A percentile compares a stretch with the other conserved stretches of the same genome.
Evolutionary conservation across 495 filamentous ascomycete genomes (phyloP).

Genomic region (Xylaria bambusicola): DNA sequence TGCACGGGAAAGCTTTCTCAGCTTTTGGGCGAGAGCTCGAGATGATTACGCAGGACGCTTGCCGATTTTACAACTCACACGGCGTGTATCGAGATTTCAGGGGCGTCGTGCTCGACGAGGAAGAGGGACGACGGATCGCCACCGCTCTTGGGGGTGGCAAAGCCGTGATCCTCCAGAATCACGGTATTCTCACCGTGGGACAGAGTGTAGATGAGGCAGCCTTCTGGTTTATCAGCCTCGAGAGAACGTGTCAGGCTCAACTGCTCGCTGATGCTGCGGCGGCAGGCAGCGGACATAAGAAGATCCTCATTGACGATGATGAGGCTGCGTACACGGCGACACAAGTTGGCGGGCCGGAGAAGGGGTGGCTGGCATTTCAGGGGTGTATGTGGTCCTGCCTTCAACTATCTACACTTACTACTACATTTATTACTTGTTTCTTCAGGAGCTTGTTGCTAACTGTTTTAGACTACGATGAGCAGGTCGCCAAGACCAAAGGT

Average conservation of each 20-base stretch:
- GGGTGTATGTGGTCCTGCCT: slow-evolving; percentile 30
- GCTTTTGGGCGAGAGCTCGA: slow-evolving; percentile 51
- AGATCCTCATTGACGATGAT: slow-evolving; percentile 55
- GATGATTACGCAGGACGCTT: slow-evolving; percentile 53
- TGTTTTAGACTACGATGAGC: slow-evolving; percentile 47
- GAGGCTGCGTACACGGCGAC: slow-evolving; percentile 50
- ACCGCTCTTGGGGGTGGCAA: slow-evolving; percentile 61
- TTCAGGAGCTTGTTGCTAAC: slow-evolving; percentile 1
- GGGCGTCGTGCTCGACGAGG: slow-evolving; percentile 58
- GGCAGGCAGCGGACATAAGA: slow-evolving; percentile 58
- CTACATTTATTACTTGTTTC: background rate
- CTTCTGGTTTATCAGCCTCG: slow-evolving; percentile 67
- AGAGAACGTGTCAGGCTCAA: slow-evolving; percentile 67
- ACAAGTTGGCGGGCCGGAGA: slow-evolving; percentile 38
- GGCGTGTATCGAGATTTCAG: slow-evolving; percentile 36
- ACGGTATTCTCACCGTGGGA: slow-evolving; percentile 66
- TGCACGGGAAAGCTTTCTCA: slow-evolving; percentile 53
- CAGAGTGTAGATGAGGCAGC: slow-evolving; percentile 66
- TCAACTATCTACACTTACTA: background rate
- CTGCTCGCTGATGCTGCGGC: slow-evolving; percentile 66
- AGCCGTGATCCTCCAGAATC: slow-evolving; percentile 68
- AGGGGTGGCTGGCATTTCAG: slow-evolving; percentile 54
- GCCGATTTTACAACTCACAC: slow-evolving; percentile 58
- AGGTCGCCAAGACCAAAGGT: slow-evolving; percentile 48
- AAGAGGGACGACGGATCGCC: slow-evolving; percentile 63